phyloP scores from a whole-genome alignment of 345 rosid genomes.

The Capsella bursapastoris region DNA sequence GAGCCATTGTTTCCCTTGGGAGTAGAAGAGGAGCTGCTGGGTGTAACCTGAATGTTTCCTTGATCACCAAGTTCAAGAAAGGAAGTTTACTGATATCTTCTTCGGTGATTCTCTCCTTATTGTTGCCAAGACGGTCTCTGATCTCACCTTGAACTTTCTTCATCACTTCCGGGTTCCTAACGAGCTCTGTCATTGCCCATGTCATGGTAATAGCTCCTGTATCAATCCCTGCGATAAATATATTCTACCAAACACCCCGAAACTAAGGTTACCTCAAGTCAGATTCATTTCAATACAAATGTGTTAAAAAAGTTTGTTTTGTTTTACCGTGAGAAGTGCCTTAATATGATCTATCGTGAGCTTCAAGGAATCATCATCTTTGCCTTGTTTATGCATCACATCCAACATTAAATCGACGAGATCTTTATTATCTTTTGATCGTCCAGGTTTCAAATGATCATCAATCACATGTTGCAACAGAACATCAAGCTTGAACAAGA shows the following conservation, averaged over 20 bases:
- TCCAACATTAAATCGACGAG: slow-evolving; percentile 46
- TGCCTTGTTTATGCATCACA: slow-evolving; percentile 17
- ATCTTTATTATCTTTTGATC: slow-evolving; percentile 13
- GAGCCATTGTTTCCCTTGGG: slow-evolving; percentile 51
- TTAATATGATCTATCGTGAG: slow-evolving; percentile 53
- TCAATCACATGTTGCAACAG: slow-evolving; percentile 45
- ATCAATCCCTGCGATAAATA: slow-evolving; percentile 53
- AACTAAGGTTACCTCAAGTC: not conserved
- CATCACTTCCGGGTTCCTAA: slow-evolving; percentile 45
- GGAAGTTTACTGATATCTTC: slow-evolving; percentile 46
- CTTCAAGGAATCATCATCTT: slow-evolving; percentile 26
- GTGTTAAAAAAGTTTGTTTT: too few species aligned
- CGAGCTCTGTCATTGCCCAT: slow-evolving; percentile 59
- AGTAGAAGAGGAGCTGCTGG: slow-evolving; percentile 55
- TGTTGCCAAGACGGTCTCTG: slow-evolving; percentile 36
- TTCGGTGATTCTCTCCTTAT: slow-evolving; percentile 37
- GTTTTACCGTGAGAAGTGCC: slow-evolving; percentile 51
- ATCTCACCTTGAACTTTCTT: slow-evolving; percentile 50
- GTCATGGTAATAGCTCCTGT: slow-evolving; percentile 45
- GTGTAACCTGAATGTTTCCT: slow-evolving; percentile 64
- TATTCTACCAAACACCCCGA: slow-evolving; percentile 33
- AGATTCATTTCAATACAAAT: not conserved
- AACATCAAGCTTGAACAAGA: slow-evolving; percentile 37
- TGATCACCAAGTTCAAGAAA: slow-evolving; percentile 50
- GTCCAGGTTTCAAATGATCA: slow-evolving; percentile 47